Percentiles rank a stretch among this genome's conserved stretches.
phyloP scores from a whole-genome alignment of 2,329 filamentous ascomycete genomes.

The Fusarium haematococcum region DNA sequence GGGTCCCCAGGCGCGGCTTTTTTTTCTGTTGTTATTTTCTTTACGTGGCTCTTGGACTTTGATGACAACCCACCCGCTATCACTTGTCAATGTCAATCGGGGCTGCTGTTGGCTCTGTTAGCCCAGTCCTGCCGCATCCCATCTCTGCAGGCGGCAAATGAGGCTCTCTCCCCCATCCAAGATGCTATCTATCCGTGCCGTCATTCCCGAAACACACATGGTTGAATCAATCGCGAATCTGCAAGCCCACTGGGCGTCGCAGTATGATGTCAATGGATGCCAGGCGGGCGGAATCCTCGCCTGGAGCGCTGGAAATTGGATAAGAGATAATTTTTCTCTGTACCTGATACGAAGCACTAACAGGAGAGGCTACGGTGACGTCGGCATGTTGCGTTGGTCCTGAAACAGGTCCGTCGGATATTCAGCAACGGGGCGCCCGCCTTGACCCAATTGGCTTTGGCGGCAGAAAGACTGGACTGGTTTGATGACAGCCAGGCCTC shows the following conservation, averaged over 20 bases:
- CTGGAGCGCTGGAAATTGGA: constrained; percentile 28
- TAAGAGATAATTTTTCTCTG: constrained; percentile 5
- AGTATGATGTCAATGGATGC: constrained; percentile 41
- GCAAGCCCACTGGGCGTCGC: constrained; percentile 7
- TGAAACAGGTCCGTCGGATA: constrained; percentile 43
- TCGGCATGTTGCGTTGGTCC: constrained; percentile 34
- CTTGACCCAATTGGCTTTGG: constrained; percentile 28
- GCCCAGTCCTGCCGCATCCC: background rate
- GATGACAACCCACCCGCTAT: constrained; percentile 43
- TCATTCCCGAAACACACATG: constrained; percentile 38
- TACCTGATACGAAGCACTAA: constrained; percentile 11
- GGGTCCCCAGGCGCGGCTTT: constrained; percentile 37
- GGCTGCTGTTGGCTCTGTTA: constrained; percentile 25
- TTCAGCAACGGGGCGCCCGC: constrained; percentile 24
- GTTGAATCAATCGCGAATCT: constrained; percentile 27
- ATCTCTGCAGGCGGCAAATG: constrained; percentile 35
- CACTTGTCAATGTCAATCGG: constrained; percentile 35
- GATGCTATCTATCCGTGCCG: constrained; percentile 44
- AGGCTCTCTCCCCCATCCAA: constrained; percentile 34
- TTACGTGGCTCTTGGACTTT: constrained; percentile 40
- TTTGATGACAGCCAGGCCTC: constrained; percentile 16
- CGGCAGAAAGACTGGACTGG: background rate
- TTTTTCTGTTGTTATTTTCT: constrained; percentile 33
- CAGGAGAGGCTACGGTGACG: constrained; percentile 26
- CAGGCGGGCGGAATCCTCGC: constrained; percentile 13